phyloP scores from a whole-genome alignment of 257 asterid species.

The Salvia miltiorrhiza region DNA sequence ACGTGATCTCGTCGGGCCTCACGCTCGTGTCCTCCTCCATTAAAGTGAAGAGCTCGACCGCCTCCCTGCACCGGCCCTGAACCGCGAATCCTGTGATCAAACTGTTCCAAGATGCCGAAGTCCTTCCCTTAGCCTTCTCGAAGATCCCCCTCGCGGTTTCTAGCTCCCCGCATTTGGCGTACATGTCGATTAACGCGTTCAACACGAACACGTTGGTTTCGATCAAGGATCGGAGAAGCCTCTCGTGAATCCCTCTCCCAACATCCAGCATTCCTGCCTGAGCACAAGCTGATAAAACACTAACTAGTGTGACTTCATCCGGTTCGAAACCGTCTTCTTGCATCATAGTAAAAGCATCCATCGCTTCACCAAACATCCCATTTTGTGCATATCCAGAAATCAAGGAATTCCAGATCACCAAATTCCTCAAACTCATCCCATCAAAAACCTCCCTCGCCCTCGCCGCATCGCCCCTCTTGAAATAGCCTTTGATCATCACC shows the following conservation, averaged over 20 bases:
- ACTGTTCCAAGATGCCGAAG: conserved; percentile 59
- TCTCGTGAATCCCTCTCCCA: conserved; percentile 62
- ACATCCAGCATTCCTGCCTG: conserved; percentile 59
- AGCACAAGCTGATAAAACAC: conserved; percentile 75
- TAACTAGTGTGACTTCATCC: conserved; percentile 64
- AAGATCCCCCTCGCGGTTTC: conserved; percentile 48
- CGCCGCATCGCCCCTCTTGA: conserved; percentile 52
- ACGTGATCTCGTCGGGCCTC: conserved; percentile 55
- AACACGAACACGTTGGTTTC: conserved; percentile 58
- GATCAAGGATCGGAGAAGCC: no score
- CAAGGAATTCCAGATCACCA: conserved; percentile 77
- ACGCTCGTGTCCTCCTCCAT: conserved; percentile 54
- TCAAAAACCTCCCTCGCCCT: conserved; percentile 58
- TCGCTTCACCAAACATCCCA: conserved; percentile 50
- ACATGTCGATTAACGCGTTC: conserved; percentile 82
- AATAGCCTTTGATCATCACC: conserved; percentile 68
- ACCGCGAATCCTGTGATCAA: conserved; percentile 58
- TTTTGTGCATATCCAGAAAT: conserved; percentile 79
- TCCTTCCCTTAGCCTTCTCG: conserved; percentile 36
- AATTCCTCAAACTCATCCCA: conserved; percentile 52
- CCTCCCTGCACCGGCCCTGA: conserved; percentile 58
- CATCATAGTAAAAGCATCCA: conserved; percentile 56
- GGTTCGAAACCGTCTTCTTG: conserved; percentile 59
- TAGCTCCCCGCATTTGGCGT: conserved; percentile 83
- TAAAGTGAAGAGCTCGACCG: conserved; percentile 40